Evolutionary conservation across 306 rosid species (phyloP).

Genomic region (Vicia faba): DNA sequence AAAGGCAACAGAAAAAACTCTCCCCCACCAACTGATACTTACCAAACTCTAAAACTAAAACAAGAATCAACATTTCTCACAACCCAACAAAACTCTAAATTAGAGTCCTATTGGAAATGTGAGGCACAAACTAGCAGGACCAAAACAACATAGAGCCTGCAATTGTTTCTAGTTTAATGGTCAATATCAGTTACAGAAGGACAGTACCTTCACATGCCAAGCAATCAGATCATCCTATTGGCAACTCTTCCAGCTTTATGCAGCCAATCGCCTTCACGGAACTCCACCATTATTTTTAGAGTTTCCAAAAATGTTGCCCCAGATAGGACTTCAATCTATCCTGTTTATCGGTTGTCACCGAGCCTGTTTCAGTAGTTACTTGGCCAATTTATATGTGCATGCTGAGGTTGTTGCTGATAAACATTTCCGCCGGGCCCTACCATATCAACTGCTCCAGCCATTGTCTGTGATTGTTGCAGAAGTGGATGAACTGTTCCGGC

Average conservation of each 20-base stretch:
- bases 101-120: constrained; percentile 37
- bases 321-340: constrained; percentile 50
- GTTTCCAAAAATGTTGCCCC: constrained; percentile 50
- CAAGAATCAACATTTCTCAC: constrained; percentile 71
- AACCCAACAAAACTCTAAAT: constrained; percentile 54
- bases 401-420: constrained; percentile 88
- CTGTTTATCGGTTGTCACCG: constrained; percentile 48
- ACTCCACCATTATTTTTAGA: constrained; percentile 56
- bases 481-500: constrained; percentile 81
- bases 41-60: constrained; percentile 60
- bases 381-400: constrained; percentile 91
- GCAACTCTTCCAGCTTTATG: constrained; percentile 55
- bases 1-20: constrained; percentile 47
- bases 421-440: constrained; percentile 88
- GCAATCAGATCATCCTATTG: constrained; percentile 68
- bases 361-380: constrained; percentile 66
- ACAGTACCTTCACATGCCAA: constrained; percentile 67
- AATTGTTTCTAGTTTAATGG: constrained; percentile 66
- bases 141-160: constrained; percentile 51
- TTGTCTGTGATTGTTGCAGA: constrained; percentile 90
- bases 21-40: constrained; percentile 75
- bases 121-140: constrained; percentile 54
- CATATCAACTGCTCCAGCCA: constrained; percentile 92
- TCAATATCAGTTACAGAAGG: constrained; percentile 79
- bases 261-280: constrained; percentile 51